These are phyloP conservation scores for Syncephalis plumigaleata DNA, from an alignment of 371 early-diverging fungal species.

Conservation along the genomic window DNA sequence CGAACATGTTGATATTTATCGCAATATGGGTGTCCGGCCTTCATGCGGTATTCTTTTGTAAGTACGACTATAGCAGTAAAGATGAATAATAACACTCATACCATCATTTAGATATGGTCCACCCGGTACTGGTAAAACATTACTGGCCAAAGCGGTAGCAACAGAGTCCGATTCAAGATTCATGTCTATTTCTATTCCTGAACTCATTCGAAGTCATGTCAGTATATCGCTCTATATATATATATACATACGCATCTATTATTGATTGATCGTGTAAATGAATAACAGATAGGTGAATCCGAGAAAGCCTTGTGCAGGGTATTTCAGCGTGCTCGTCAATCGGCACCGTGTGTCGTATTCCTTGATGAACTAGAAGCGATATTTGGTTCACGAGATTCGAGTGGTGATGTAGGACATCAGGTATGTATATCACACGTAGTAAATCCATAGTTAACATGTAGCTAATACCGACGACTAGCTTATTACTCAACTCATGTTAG, in stretches of 20 bases:
- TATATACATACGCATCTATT: no score
- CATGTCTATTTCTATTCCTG: slow-evolving; percentile 79
- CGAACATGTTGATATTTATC: slow-evolving; percentile 34
- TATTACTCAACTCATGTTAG: slow-evolving; percentile 55
- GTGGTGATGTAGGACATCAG: slow-evolving; percentile 42
- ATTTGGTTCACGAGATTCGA: slow-evolving; percentile 37
- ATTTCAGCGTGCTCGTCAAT: slow-evolving; percentile 79
- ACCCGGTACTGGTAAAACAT: slow-evolving; percentile 87
- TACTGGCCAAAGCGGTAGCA: slow-evolving; percentile 82
- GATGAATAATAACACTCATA: slow-evolving; percentile 18
- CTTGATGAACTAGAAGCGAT: slow-evolving; percentile 97
- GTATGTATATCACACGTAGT: slow-evolving; percentile 10
- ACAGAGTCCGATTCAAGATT: slow-evolving; percentile 86
- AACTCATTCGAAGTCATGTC: slow-evolving; percentile 66
- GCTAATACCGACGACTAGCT: slow-evolving; percentile 14
- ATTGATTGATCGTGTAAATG: slow-evolving; percentile 9
- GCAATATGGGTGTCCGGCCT: slow-evolving; percentile 39
- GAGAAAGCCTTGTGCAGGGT: slow-evolving; percentile 78
- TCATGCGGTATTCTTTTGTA: slow-evolving; percentile 55
- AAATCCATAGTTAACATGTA: neutral
- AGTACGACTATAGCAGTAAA: neutral
- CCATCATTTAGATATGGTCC: slow-evolving; percentile 58
- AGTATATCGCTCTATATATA: slow-evolving; percentile 28
- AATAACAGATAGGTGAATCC: slow-evolving; percentile 62
- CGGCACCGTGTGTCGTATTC: slow-evolving; percentile 91